Base-by-base conservation (phyloP, 23 red algal genomes). In the Porphyridium purpureum region DNA sequence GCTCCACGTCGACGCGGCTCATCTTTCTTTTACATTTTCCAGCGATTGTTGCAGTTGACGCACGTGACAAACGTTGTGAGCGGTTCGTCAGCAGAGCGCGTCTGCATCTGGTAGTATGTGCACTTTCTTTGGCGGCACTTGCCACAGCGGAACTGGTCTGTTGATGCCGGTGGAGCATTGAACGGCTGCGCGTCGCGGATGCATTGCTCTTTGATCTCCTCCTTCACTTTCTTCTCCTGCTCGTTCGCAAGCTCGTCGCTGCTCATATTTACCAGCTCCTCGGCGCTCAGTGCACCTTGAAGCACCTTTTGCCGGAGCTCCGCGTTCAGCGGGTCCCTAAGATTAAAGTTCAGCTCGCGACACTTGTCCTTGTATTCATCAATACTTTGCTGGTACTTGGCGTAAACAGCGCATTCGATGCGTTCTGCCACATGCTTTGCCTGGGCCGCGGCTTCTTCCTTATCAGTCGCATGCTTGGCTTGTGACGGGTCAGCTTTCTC, bases 11-110 rank as follows among this genome's bases (percentile, higher is more conserved):
- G n/a, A n/a, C n/a, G n/a, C n/a, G n/a, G n/a, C n/a, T n/a, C n/a
- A n/a, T n/a, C n/a, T n/a, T n/a, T n/a, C n/a, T n/a, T n/a, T n/a
- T n/a, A n/a, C n/a, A n/a, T n/a, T n/a, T 74, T 81, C 90, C 90
- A 98, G 23, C 90, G 78, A 48, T 98, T 98, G 4, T 66, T 66
- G 62, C 90, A 98, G 24, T 86, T 54, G 25, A 81, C 64, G 59
- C 90, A 98, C 25, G 71, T 70, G 34, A 98, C 90, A 81, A 98
- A 86, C 21, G 90, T 86, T 15, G 90, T 98, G 23, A 98, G 65
- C 30, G 90, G 90, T 67, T 98, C 90, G 80, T 98, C 90, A 25
- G 90, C 90, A 28, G 73, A 81, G 24, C 90, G 68, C 17, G 17
- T 17, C 54, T 98, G 90, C 80, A 98, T 86, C 66, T 98, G 90